Evolutionary conservation across 1,139 yeast genomes (phyloP).

Genomic region (Sugiyamaella paludigena): DNA sequence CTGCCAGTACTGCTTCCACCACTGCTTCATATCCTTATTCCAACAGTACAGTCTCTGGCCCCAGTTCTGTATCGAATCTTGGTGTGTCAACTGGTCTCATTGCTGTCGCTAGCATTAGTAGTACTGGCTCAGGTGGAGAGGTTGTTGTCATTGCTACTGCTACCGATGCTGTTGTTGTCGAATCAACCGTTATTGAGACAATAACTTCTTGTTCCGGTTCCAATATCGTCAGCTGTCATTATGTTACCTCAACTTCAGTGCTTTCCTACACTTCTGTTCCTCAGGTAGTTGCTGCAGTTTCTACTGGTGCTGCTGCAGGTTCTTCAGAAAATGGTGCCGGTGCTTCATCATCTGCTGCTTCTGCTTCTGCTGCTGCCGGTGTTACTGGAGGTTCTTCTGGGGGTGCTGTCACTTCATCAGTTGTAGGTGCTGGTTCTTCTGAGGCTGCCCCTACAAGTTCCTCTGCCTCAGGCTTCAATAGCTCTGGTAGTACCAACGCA

Average conservation of each 20-base stretch:
- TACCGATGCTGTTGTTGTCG: neutral
- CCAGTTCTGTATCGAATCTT: conserved; percentile 1
- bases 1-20: conserved; percentile 12
- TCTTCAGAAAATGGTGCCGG: neutral
- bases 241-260: neutral
- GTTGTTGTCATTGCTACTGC: conserved; percentile 6
- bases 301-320: neutral
- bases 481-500: conserved; percentile 13
- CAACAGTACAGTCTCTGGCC: neutral
- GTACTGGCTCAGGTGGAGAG: neutral
- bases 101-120: conserved; percentile 1
- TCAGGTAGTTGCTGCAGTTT: neutral
- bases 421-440: conserved; percentile 5
- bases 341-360: too few species aligned
- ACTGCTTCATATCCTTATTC: conserved; percentile 5
- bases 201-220: neutral
- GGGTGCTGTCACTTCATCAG: neutral
- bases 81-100: conserved; percentile 1
- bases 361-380: conserved; percentile 1
- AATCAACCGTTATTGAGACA: conserved; percentile 12
- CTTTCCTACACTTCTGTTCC: neutral
- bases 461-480: neutral
- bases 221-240: conserved; percentile 1
- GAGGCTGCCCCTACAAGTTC: conserved; percentile 5
- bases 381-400: neutral